phyloP scores from a whole-genome alignment of 768 basidiomycete genomes.

The Leucocoprinus leucothites region DNA sequence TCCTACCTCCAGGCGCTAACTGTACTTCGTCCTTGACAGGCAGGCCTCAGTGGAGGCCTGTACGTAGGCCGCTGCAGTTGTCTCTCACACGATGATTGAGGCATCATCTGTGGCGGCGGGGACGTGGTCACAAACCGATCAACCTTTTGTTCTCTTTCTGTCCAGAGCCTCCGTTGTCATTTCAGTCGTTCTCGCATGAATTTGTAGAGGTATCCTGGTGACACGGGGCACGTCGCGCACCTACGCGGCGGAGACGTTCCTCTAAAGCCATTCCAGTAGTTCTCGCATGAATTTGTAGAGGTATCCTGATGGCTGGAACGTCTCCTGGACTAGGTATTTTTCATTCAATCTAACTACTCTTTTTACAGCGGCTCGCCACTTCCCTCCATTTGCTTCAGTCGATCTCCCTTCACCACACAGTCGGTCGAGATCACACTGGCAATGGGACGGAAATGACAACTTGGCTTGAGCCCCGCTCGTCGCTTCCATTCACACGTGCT shows the following conservation, averaged over 20 bases:
- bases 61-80: too few species aligned
- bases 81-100: too few species aligned
- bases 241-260: neutral
- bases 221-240: neutral
- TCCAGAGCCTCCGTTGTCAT: neutral
- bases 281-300: slow-evolving; percentile 2
- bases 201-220: slow-evolving; percentile 4
- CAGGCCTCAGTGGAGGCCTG: too few species aligned
- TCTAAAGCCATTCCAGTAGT: neutral
- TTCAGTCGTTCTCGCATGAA: neutral
- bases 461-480: neutral
- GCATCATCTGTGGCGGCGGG: too few species aligned
- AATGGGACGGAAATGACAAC: neutral
- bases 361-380: neutral
- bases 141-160: too few species aligned
- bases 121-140: too few species aligned
- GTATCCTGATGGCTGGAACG: neutral
- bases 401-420: neutral
- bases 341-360: neutral
- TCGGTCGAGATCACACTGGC: neutral
- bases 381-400: neutral
- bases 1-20: too few species aligned
- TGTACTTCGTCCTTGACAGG: too few species aligned
- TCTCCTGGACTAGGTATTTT: neutral
- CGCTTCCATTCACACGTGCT: neutral